Base-by-base conservation (phyloP, 352 stramenopile species). In the Peronospora belbahrii region DNA sequence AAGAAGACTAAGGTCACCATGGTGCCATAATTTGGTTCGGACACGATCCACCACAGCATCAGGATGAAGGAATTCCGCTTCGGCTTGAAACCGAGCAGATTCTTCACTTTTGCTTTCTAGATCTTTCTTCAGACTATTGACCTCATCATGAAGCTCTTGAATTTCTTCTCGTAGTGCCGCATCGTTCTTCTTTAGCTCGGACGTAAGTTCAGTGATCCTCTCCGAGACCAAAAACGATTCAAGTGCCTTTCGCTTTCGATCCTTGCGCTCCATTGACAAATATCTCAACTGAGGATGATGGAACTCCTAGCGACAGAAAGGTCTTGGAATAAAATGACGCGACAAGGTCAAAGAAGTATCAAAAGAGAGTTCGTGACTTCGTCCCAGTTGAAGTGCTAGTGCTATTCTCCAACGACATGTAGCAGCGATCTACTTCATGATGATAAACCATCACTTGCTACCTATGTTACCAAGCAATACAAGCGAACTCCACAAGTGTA, bases 1-100 rank as follows among this genome's bases (percentile, higher is more conserved):
- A 13, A 67, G 40, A 5, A 67, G 23, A 13, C 37, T 52, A 2
- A 63, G 39, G 10, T 67, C 58, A 4, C 58, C 58, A 4, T 63
- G 37, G 24, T 63, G 34, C 47, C 47, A 67, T 7, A 60, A 25
- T 18, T 67, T 67, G 6, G n/a, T 37, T 6, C 39, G 47, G n/a
- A 53, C 34, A 4, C 58, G 52, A 15, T 67, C 58, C 8, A 67
- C 39, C 2, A 67, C 50, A 2, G 52, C 52, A 37, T 67, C 52
- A 2, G 53, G 52, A 34, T 67, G 58, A 11, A 59, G 46, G 11
- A 56, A 60, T 0, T 13, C 27, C 7, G 37, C 48, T 22, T 48
- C 20, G 0, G 17, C 27, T 15, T 67, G 1, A 3, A 39, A 30
- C 10, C 34, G 43, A 2, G 6, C 10, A n/a, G 37, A 46, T 28